These are phyloP conservation scores for Zymoseptoria passerinii DNA, from an alignment of 2,329 filamentous ascomycete species.

Conservation along the genomic window DNA sequence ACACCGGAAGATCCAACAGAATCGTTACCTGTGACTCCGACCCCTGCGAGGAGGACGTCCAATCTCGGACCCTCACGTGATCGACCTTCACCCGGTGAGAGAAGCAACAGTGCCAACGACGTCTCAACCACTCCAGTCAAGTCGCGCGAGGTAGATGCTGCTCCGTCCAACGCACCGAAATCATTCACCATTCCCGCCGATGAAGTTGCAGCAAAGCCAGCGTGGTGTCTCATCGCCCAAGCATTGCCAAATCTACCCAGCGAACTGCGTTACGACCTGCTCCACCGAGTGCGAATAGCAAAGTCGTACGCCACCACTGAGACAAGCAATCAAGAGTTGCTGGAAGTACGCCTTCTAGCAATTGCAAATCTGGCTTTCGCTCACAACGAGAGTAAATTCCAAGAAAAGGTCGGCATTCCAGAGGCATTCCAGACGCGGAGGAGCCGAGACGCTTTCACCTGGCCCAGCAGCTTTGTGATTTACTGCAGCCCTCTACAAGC, in stretches of 20 bases:
- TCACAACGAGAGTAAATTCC: constrained; percentile 70
- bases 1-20: constrained; percentile 41
- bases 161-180: constrained; percentile 38
- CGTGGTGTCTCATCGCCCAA: constrained; percentile 36
- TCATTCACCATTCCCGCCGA: constrained; percentile 55
- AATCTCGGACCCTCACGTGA: constrained; percentile 36
- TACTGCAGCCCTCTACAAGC: constrained; percentile 74
- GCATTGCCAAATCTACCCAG: constrained; percentile 55
- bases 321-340: constrained; percentile 62
- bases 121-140: constrained; percentile 21
- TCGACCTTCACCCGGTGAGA: constrained; percentile 22
- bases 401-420: constrained; percentile 75
- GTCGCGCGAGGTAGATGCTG: constrained; percentile 28
- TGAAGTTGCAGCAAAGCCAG: constrained; percentile 35
- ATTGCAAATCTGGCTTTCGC: constrained; percentile 89
- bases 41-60: constrained; percentile 62
- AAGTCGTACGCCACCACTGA: constrained; percentile 63
- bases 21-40: constrained; percentile 51
- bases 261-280: constrained; percentile 69
- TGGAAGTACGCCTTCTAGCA: constrained; percentile 70
- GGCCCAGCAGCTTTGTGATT: constrained; percentile 82
- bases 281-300: constrained; percentile 76
- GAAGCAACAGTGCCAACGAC: constrained; percentile 19
- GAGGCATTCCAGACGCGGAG: constrained; percentile 85
- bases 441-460: constrained; percentile 84